phyloP scores from a whole-genome alignment of 2,329 filamentous ascomycete species.

The Decorospora gaudefroyi region DNA sequence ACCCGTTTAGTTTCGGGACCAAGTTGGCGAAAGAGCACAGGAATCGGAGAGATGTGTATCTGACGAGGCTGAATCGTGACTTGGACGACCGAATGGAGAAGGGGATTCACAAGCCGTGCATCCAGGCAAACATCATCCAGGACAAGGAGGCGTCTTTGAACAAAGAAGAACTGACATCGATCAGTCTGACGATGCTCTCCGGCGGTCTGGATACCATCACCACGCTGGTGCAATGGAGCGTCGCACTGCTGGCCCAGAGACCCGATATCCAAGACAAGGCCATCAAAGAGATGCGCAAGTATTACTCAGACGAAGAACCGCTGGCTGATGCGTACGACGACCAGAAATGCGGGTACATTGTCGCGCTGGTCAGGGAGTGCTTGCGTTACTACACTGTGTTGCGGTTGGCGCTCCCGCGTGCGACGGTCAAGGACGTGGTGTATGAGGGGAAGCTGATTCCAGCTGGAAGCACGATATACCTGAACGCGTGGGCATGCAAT shows the following conservation, averaged over 20 bases:
- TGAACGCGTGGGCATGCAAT: conserved; percentile 71
- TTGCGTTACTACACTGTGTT: conserved; percentile 67
- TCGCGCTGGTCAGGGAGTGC: conserved; percentile 66
- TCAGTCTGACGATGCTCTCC: conserved; percentile 70
- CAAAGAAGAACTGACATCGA: conserved; percentile 65
- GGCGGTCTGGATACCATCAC: conserved; percentile 70
- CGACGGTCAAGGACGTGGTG: conserved; percentile 62
- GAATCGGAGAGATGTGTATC: conserved; percentile 63
- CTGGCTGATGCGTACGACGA: conserved; percentile 66
- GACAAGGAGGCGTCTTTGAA: conserved; percentile 67
- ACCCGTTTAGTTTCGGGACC: conserved; percentile 64
- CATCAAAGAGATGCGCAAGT: conserved; percentile 59
- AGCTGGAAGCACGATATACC: conserved; percentile 65
- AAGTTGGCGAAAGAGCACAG: conserved; percentile 64
- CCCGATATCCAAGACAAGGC: conserved; percentile 67
- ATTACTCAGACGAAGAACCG: conserved; percentile 58
- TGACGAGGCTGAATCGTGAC: conserved; percentile 61
- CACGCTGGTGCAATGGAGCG: conserved; percentile 67
- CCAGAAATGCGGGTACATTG: conserved; percentile 66
- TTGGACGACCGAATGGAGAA: conserved; percentile 65
- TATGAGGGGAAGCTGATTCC: conserved; percentile 64
- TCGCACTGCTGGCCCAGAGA: conserved; percentile 62
- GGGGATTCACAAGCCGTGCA: conserved; percentile 65
- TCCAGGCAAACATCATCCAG: conserved; percentile 68
- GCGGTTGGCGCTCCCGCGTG: conserved; percentile 64